Conservation (phyloP, 371 early-diverging fungal genomes). For the Mortierella sp. region DNA sequence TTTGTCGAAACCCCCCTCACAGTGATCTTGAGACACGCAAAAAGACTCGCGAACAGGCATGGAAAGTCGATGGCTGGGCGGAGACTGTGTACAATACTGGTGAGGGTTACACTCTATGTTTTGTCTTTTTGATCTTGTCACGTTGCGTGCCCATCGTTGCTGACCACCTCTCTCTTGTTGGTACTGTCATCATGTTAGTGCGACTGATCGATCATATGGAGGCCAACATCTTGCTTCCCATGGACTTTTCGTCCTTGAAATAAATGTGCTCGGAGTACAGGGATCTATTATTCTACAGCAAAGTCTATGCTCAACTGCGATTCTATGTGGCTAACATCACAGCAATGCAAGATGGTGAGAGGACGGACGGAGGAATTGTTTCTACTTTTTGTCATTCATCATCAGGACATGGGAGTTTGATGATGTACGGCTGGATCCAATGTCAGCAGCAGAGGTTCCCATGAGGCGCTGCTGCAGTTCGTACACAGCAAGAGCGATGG, state of each 20-base stretch:
- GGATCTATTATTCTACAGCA: constrained; percentile 16
- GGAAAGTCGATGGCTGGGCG: constrained; percentile 95
- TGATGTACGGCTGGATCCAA: constrained; percentile 21
- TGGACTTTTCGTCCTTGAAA: constrained; percentile 81
- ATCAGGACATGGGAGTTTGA: constrained; percentile 26
- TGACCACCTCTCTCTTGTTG: background rate
- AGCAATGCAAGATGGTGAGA: background rate
- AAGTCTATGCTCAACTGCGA: constrained; percentile 9
- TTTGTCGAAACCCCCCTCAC: too few species aligned
- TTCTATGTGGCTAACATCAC: constrained; percentile 12
- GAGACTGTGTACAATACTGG: constrained; percentile 92
- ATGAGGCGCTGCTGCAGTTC: constrained; percentile 67
- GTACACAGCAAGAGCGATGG: constrained; percentile 78
- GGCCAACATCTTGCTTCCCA: constrained; percentile 82
- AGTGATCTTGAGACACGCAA: constrained; percentile 89
- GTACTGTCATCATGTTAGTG: constrained; percentile 56
- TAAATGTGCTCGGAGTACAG: too few species aligned
- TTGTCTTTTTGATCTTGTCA: background rate
- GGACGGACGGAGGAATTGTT: background rate
- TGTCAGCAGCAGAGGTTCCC: constrained; percentile 16
- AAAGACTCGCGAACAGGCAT: constrained; percentile 88
- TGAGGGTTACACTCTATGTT: constrained; percentile 34
- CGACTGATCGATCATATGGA: constrained; percentile 87
- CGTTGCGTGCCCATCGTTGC: background rate
- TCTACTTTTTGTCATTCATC: constrained; percentile 27